Percentiles rank a stretch among this genome's conserved stretches.
Evolutionary conservation across 2,329 filamentous ascomycete genomes (phyloP).

Genomic region (Cladosporium colombiae): DNA sequence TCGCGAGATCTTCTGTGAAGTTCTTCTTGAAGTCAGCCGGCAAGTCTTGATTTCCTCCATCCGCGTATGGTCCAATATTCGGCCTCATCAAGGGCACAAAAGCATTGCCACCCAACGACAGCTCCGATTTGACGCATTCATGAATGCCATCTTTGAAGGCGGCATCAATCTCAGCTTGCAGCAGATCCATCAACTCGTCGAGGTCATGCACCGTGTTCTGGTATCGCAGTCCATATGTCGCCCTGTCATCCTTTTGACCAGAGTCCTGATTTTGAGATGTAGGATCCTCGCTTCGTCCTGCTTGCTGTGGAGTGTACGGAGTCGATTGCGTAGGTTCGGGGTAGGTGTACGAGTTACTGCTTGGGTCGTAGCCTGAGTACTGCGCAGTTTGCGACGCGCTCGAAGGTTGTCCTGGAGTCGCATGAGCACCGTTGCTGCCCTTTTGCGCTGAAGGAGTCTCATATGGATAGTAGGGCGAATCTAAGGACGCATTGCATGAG

Average conservation of each 20-base stretch:
- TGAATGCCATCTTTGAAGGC: conserved; percentile 15
- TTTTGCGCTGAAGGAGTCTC: background rate
- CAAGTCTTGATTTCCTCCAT: conserved; percentile 33
- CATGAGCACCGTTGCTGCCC: background rate
- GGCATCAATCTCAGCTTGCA: conserved; percentile 13
- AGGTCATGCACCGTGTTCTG: background rate
- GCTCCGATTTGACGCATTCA: conserved; percentile 30
- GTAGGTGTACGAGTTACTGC: background rate
- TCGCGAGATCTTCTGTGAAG: conserved; percentile 21
- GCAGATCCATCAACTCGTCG: background rate
- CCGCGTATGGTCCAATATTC: conserved; percentile 33
- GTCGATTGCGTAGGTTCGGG: background rate
- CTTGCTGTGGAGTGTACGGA: background rate
- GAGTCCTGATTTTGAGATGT: background rate
- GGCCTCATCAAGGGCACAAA: conserved; percentile 31
- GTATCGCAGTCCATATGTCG: background rate
- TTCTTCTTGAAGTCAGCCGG: conserved; percentile 32
- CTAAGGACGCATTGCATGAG: background rate
- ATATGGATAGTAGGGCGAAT: conserved; percentile 5
- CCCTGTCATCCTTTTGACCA: background rate
- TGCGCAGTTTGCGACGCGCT: background rate
- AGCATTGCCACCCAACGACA: conserved; percentile 27
- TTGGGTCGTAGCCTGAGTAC: conserved; percentile 4
- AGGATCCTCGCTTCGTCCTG: background rate
- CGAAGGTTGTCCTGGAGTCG: background rate